These are phyloP conservation scores for Backusella mclennaniae DNA, from an alignment of 192 early-diverging fungal genomes.

Conservation along the genomic window DNA sequence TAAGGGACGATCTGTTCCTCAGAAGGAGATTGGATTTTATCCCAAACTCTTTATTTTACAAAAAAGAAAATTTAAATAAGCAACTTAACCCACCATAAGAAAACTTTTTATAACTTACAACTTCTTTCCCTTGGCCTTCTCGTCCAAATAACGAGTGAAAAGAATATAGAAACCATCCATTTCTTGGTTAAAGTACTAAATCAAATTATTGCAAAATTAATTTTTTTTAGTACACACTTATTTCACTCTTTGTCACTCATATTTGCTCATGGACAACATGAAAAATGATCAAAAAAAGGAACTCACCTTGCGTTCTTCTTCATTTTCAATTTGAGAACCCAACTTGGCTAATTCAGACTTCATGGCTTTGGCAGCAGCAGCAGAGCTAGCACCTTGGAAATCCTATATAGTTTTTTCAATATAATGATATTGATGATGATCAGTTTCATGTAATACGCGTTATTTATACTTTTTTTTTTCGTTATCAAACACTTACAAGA, in stretches of 20 bases:
- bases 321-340: slow-evolving; percentile 54
- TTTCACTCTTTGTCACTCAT: background rate
- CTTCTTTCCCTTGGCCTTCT: slow-evolving; percentile 74
- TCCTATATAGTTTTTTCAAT: slow-evolving; percentile 27
- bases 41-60: slow-evolving; percentile 72
- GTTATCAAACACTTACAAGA: slow-evolving; percentile 36
- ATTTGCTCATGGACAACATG: background rate
- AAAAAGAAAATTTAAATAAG: slow-evolving; percentile 5
- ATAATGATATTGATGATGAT: background rate
- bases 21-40: slow-evolving; percentile 89
- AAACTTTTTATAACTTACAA: slow-evolving; percentile 53
- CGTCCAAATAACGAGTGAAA: slow-evolving; percentile 82
- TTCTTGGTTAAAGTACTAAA: slow-evolving; percentile 68
- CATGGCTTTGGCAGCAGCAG: slow-evolving; percentile 71
- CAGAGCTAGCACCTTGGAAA: slow-evolving; percentile 58
- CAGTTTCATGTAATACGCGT: background rate
- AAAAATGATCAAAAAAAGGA: background rate
- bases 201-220: background rate
- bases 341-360: slow-evolving; percentile 70
- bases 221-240: background rate
- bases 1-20: slow-evolving; percentile 87
- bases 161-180: slow-evolving; percentile 86
- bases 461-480: background rate
- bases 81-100: background rate
- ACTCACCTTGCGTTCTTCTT: slow-evolving; percentile 55